phyloP scores from a whole-genome alignment of 352 stramenopile genomes.

The Phytophthora nicotianae region DNA sequence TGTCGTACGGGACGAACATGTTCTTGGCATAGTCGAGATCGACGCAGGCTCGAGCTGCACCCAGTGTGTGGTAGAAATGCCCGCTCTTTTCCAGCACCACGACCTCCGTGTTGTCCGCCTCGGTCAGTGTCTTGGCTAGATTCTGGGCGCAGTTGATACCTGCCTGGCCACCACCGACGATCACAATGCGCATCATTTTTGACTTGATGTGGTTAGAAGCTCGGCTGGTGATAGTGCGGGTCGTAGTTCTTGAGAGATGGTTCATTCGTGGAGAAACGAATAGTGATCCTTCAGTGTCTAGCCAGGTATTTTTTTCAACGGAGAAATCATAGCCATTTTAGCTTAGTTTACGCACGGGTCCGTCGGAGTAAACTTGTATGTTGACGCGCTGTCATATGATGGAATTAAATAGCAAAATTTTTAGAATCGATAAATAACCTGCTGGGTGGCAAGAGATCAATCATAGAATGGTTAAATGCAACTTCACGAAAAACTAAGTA shows the following conservation, averaged over 20 bases:
- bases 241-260: conserved; percentile 19
- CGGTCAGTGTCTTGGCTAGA: conserved; percentile 42
- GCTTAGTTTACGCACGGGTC: conserved; percentile 10
- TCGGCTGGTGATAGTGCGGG: conserved; percentile 10
- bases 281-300: conserved; percentile 8
- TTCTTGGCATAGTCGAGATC: conserved; percentile 52
- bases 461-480: no score
- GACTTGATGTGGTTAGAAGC: conserved; percentile 10
- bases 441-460: no score
- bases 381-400: no score
- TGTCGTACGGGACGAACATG: conserved; percentile 72
- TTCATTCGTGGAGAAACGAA: conserved; percentile 22
- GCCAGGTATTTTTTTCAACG: not conserved
- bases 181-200: conserved; percentile 50
- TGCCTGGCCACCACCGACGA: conserved; percentile 59
- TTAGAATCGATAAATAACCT: no score
- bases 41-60: conserved; percentile 57
- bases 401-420: no score
- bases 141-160: conserved; percentile 49
- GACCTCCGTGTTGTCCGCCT: conserved; percentile 49
- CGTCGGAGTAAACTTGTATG: conserved; percentile 10
- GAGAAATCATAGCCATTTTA: conserved; percentile 11
- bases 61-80: conserved; percentile 54
- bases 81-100: conserved; percentile 63
- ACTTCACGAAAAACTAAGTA: no score